Conservation (phyloP, 305 asterid genomes). For the Rubia tinctorum region DNA sequence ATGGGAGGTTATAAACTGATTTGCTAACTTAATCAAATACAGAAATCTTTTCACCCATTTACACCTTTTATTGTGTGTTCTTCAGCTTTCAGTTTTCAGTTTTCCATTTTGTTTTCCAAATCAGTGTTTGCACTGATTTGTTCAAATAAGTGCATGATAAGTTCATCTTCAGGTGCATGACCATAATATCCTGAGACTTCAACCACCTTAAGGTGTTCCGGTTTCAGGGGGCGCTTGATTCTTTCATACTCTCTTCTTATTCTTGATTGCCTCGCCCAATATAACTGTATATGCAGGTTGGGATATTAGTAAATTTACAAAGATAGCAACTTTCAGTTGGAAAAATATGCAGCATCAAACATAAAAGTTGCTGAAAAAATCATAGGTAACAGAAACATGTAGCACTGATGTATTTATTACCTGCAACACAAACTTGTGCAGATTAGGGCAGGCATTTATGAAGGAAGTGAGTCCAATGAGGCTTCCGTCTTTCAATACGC, state of each 20-base stretch:
- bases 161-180: neutral
- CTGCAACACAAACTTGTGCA: conserved; percentile 7
- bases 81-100: no score
- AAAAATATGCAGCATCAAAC: neutral
- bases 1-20: no score
- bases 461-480: neutral
- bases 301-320: neutral
- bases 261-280: neutral
- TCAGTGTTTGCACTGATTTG: no score
- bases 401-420: neutral
- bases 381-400: neutral
- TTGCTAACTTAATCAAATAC: no score
- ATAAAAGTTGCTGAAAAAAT: neutral
- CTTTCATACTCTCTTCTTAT: neutral
- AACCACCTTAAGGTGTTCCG: conserved; percentile 5
- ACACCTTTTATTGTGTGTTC: no score
- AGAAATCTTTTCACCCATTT: no score
- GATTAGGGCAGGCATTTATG: neutral
- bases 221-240: neutral
- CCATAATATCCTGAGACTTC: conserved; percentile 2
- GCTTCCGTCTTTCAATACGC: neutral
- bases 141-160: neutral
- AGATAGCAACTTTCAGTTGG: neutral
- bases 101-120: no score
- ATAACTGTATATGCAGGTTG: neutral